Base-by-base conservation (phyloP, 2,329 filamentous ascomycete species). In the Aspergillus oerlinghausenensis region DNA sequence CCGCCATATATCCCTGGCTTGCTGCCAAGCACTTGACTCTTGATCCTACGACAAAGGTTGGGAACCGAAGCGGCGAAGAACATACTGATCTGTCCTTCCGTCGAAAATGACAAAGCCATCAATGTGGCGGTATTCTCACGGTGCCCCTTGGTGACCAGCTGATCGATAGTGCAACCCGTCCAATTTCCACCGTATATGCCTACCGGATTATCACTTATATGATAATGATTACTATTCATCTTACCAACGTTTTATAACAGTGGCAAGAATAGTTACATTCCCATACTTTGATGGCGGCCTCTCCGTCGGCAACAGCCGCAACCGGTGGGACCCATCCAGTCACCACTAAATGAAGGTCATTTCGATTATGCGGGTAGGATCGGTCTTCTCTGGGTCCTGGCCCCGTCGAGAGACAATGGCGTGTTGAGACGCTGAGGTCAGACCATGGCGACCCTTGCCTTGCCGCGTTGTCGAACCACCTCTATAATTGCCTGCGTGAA, bases 171-270 rank as follows among this genome's bases (percentile, higher is more conserved):
- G 65, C 80, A 77, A 1, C 78, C 84, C 83, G 76, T 26, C 73
- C 70, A 63, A 80, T 86, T 51, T 84, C 80, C 1, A 85, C 80
- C 0, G 84, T 86, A 55, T 86, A 87, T 9, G 84, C 86, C 80
- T 85, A 11, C 14, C 17, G 4, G 25, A 21, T n/a, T 35, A 29
- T 19, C 5, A 38, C 5, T 17, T 7, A 3, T 17, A 4, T 14
- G 14, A 9, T 40, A 59, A 29, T 51, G 26, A 10, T 29, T 11
- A 11, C 52, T 45, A n/a, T 29, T 19, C 38, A 29, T 35, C 19
- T 4, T 25, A n/a, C 38, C 28, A n/a, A 50, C 10, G 28, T 1
- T 38, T 42, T 45, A 35, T 54, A 23, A 45, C 21, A 14, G 11
- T 43, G 9, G 19, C 42, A 23, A 35, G 4, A 35, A 5, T 35